A percentile compares a stretch with the other conserved stretches of the same genome.
These are phyloP conservation scores for Leptosphaerulina australis DNA, from an alignment of 2,329 filamentous ascomycete genomes.

Conservation along the genomic window DNA sequence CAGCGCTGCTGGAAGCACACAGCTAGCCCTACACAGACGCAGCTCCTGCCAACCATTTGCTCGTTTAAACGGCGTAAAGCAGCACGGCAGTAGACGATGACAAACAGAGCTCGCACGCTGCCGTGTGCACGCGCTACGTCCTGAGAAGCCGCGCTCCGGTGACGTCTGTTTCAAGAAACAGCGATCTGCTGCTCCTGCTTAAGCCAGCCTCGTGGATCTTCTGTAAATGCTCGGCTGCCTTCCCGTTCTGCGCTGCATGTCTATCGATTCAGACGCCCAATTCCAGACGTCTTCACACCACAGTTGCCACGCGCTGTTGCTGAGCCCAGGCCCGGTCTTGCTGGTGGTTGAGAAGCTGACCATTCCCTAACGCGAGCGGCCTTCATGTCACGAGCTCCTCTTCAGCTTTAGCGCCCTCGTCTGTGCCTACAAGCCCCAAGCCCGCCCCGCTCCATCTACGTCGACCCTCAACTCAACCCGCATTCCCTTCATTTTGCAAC, in stretches of 20 bases:
- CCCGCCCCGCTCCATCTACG: slow-evolving; percentile 36
- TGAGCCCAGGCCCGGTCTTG: slow-evolving; percentile 22
- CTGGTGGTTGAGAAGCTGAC: slow-evolving; percentile 25
- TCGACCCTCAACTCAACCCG: slow-evolving; percentile 26
- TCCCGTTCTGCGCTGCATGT: slow-evolving; percentile 6
- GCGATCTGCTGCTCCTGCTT: slow-evolving; percentile 26
- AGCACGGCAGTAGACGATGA: slow-evolving; percentile 14
- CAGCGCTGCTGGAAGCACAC: slow-evolving; percentile 8
- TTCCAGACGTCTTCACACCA: slow-evolving; percentile 16
- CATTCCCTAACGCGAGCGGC: slow-evolving; percentile 24
- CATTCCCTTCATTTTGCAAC: slow-evolving; percentile 30
- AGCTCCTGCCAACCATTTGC: slow-evolving; percentile 16
- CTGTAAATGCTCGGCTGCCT: slow-evolving; percentile 6
- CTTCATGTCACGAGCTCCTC: slow-evolving; percentile 25
- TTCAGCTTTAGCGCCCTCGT: slow-evolving; percentile 22
- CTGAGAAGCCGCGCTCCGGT: slow-evolving; percentile 26
- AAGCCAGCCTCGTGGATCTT: slow-evolving; percentile 16
- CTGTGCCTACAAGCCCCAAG: slow-evolving; percentile 25
- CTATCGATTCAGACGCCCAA: slow-evolving; percentile 19
- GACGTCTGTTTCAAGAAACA: slow-evolving; percentile 33
- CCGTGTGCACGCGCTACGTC: slow-evolving; percentile 23
- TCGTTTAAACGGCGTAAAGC: slow-evolving; percentile 15
- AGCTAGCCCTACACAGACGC: slow-evolving; percentile 8
- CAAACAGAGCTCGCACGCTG: slow-evolving; percentile 18
- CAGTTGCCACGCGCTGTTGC: slow-evolving; percentile 20